These are phyloP conservation scores for Pestalotiopsis sp. DNA, from an alignment of 2,329 filamentous ascomycete genomes.

Conservation along the genomic window DNA sequence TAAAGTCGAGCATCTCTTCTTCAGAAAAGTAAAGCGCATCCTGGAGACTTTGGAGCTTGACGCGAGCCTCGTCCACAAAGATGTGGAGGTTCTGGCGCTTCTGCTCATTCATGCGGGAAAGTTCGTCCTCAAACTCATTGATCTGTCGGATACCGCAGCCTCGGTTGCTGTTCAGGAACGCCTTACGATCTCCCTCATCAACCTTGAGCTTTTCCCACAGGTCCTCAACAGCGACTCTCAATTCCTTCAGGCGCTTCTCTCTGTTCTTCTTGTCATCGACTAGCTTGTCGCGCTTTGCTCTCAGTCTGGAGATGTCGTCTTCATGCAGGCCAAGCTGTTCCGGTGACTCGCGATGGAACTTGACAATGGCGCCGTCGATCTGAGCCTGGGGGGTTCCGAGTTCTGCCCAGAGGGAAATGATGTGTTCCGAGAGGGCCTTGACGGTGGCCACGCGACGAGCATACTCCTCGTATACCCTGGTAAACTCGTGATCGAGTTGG, in stretches of 20 bases:
- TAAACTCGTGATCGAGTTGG: conserved; percentile 87
- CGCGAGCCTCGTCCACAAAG: conserved; percentile 92
- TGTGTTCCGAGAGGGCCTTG: conserved; percentile 74
- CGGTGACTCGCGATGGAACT: conserved; percentile 85
- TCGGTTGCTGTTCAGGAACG: conserved; percentile 83
- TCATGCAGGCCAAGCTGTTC: conserved; percentile 93
- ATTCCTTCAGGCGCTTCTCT: conserved; percentile 74
- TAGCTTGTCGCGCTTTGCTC: conserved; percentile 77
- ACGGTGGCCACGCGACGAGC: conserved; percentile 78
- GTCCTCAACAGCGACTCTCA: conserved; percentile 76
- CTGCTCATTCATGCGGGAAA: conserved; percentile 82
- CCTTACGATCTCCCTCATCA: conserved; percentile 79
- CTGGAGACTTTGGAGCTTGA: conserved; percentile 92
- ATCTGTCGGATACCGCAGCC: conserved; percentile 90
- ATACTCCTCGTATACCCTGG: conserved; percentile 95
- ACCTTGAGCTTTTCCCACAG: conserved; percentile 89
- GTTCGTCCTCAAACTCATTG: conserved; percentile 94
- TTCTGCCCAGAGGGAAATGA: conserved; percentile 94
- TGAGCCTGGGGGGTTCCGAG: conserved; percentile 92
- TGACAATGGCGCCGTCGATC: conserved; percentile 83
- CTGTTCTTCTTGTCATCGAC: conserved; percentile 85
- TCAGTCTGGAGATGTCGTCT: conserved; percentile 76
- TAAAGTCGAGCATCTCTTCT: conserved; percentile 98
- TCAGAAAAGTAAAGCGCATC: conserved; percentile 92
- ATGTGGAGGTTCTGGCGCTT: conserved; percentile 94